Conservation (phyloP, 805 yeast species). For the Brettanomyces anomalus region DNA sequence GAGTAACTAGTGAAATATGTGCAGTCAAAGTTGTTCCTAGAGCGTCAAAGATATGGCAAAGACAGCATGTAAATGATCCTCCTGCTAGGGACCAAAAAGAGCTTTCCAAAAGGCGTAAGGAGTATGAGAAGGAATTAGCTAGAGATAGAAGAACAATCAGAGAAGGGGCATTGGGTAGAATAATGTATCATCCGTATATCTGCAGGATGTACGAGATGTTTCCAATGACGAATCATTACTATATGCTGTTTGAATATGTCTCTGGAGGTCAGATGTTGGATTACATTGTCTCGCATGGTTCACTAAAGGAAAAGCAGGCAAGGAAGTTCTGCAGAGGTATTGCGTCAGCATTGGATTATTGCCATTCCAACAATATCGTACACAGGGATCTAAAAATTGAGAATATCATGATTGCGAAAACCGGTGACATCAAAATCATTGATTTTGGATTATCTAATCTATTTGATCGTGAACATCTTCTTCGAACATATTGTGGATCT, state of each 20-base stretch:
- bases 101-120: slow-evolving; percentile 53
- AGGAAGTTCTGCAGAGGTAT: slow-evolving; percentile 92
- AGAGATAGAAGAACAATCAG: slow-evolving; percentile 88
- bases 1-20: slow-evolving; percentile 72
- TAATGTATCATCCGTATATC: slow-evolving; percentile 85
- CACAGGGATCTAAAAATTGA: slow-evolving; percentile 96
- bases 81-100: slow-evolving; percentile 55
- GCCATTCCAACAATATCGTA: slow-evolving; percentile 90
- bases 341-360: slow-evolving; percentile 86
- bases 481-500: slow-evolving; percentile 95
- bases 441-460: slow-evolving; percentile 94
- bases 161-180: slow-evolving; percentile 89
- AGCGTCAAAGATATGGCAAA: slow-evolving; percentile 68
- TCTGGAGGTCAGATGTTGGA: slow-evolving; percentile 97
- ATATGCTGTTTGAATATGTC: slow-evolving; percentile 93
- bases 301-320: slow-evolving; percentile 88
- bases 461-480: slow-evolving; percentile 58
- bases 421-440: slow-evolving; percentile 90
- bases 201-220: slow-evolving; percentile 90
- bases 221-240: slow-evolving; percentile 93
- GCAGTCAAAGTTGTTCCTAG: slow-evolving; percentile 90
- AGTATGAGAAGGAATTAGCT: slow-evolving; percentile 73
- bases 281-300: slow-evolving; percentile 93
- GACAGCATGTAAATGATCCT: slow-evolving; percentile 62
- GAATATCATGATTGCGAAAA: slow-evolving; percentile 86